Conservation (phyloP, 1,284 basidiomycete genomes). For the Pascua sp. region DNA sequence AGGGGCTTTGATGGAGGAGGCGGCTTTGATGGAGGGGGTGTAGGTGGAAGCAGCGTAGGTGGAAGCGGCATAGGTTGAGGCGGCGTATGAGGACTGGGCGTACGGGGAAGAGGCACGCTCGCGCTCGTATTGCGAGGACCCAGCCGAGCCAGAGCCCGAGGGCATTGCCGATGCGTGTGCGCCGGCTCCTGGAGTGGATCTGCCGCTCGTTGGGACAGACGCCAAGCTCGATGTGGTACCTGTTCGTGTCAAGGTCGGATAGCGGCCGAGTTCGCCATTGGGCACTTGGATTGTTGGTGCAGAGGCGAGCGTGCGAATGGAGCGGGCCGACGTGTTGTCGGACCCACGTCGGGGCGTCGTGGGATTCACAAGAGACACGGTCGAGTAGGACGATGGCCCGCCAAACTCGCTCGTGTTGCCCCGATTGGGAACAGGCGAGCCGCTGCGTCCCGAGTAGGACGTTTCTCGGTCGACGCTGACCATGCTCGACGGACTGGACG, state of each 20-base stretch:
- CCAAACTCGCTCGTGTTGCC: constrained; percentile 25
- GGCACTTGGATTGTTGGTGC: constrained; percentile 23
- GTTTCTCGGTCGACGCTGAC: background rate
- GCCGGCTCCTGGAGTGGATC: background rate
- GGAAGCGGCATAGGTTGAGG: constrained; percentile 4
- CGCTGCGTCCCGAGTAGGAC: background rate
- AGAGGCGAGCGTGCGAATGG: constrained; percentile 9
- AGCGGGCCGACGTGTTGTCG: constrained; percentile 34
- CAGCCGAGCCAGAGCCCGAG: too few relatives aligned
- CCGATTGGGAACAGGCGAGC: too few relatives aligned
- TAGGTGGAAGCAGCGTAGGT: constrained; percentile 6
- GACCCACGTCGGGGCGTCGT: constrained; percentile 21
- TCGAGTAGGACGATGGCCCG: constrained; percentile 4
- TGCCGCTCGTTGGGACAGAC: background rate
- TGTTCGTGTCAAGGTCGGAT: constrained; percentile 22
- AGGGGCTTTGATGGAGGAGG: background rate
- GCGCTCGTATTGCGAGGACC: too few relatives aligned
- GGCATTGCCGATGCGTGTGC: too few relatives aligned
- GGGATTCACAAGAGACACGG: background rate
- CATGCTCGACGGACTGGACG: too few relatives aligned
- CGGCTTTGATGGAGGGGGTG: constrained; percentile 1
- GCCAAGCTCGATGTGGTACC: background rate
- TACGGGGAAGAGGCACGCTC: background rate
- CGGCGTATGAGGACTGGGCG: background rate
- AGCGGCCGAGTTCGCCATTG: constrained; percentile 34